These are phyloP conservation scores for Cavenderia fasciculata DNA, from an alignment of 78 protist species.

Conservation along the genomic window DNA sequence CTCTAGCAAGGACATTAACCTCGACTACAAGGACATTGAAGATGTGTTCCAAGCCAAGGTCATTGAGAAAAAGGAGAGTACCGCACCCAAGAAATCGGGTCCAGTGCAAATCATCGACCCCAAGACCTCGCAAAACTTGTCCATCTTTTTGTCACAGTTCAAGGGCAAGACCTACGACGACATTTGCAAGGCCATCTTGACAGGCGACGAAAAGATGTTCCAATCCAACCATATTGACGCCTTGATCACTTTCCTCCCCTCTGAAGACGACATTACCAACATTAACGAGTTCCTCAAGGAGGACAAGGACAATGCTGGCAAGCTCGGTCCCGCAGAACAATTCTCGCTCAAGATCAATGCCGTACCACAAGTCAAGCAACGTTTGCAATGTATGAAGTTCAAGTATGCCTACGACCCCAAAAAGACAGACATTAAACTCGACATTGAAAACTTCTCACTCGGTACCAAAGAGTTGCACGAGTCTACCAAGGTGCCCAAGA, in stretches of 20 bases:
- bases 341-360: constrained; percentile 60
- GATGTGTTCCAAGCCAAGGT: constrained; percentile 74
- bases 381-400: constrained; percentile 63
- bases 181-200: constrained; percentile 31
- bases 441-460: constrained; percentile 56
- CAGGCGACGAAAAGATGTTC: constrained; percentile 63
- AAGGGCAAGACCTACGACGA: constrained; percentile 69
- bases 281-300: constrained; percentile 69
- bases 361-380: constrained; percentile 59
- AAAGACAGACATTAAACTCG: constrained; percentile 53
- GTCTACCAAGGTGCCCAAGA: constrained; percentile 37
- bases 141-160: constrained; percentile 81
- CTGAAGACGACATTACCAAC: constrained; percentile 70
- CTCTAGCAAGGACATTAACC: constrained; percentile 53
- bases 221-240: constrained; percentile 73
- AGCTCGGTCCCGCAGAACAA: constrained; percentile 67
- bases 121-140: constrained; percentile 59
- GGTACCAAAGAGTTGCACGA: constrained; percentile 28
- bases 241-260: constrained; percentile 65
- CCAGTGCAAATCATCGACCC: constrained; percentile 69
- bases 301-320: constrained; percentile 22
- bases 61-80: constrained; percentile 74
- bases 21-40: constrained; percentile 75
- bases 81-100: constrained; percentile 59
- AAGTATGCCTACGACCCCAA: constrained; percentile 41